Conservation (phyloP, 2,329 filamentous ascomycete genomes). For the Ophiostoma australiae region DNA sequence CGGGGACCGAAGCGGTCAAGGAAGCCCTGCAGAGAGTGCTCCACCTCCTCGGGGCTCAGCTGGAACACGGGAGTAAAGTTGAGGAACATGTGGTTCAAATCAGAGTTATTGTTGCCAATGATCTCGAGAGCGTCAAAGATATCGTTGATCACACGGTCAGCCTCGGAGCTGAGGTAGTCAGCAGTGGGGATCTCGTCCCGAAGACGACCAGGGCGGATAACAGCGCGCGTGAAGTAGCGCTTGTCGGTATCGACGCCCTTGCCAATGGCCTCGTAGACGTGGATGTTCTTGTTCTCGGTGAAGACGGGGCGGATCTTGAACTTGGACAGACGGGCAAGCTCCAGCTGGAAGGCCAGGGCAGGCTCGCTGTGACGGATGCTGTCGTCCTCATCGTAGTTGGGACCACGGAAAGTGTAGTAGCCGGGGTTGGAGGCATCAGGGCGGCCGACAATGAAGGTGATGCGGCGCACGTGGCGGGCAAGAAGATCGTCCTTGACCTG, state of each 20-base stretch:
- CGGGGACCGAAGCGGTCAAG: slow-evolving; percentile 92
- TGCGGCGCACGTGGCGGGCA: slow-evolving; percentile 73
- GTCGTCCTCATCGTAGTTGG: slow-evolving; percentile 80
- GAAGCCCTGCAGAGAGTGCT: slow-evolving; percentile 90
- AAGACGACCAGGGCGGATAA: slow-evolving; percentile 88
- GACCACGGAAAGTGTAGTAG: slow-evolving; percentile 97
- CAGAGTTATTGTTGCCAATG: slow-evolving; percentile 97
- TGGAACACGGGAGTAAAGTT: slow-evolving; percentile 98
- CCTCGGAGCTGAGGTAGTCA: slow-evolving; percentile 96
- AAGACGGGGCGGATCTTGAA: slow-evolving; percentile 98
- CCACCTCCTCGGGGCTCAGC: slow-evolving; percentile 80
- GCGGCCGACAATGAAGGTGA: slow-evolving; percentile 95
- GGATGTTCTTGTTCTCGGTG: slow-evolving; percentile 98
- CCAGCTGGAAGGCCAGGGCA: slow-evolving; percentile 95
- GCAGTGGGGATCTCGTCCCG: slow-evolving; percentile 97
- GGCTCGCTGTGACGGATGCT: slow-evolving; percentile 97
- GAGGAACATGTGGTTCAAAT: slow-evolving; percentile 99
- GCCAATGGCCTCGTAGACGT: slow-evolving; percentile 94
- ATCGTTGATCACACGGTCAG: slow-evolving; percentile 92
- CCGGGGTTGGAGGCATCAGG: slow-evolving; percentile 91
- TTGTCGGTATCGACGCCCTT: slow-evolving; percentile 95
- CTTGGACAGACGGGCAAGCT: slow-evolving; percentile 87
- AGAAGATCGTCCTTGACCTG: slow-evolving; percentile 80
- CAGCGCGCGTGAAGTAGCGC: slow-evolving; percentile 95
- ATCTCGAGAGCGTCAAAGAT: slow-evolving; percentile 97